phyloP scores from a whole-genome alignment of 441 rosid species.

The Pelargonium myrrhifolium region DNA sequence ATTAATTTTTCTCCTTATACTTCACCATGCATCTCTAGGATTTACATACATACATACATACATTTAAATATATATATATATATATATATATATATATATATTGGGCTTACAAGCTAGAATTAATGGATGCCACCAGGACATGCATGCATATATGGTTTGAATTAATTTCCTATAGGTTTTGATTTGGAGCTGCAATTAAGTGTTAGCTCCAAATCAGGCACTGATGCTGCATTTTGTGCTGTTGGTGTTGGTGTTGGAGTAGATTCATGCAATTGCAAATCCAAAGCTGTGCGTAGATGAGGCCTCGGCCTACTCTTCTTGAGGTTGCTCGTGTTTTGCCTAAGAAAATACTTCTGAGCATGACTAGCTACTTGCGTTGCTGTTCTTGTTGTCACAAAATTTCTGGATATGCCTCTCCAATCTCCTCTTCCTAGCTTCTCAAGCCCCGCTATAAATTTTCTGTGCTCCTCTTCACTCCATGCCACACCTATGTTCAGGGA shows the following conservation, averaged over 20 bases:
- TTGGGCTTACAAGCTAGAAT: neutral
- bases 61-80: too few relatives aligned
- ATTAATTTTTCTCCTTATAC: too few relatives aligned
- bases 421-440: conserved; percentile 25
- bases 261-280: too few relatives aligned
- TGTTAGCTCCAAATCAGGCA: conserved; percentile 18
- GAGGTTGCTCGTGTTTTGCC: conserved; percentile 7
- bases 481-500: conserved; percentile 12
- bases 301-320: too few relatives aligned
- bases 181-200: conserved; percentile 12
- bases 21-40: too few relatives aligned
- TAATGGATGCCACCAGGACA: neutral
- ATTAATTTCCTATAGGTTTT: too few relatives aligned
- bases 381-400: conserved; percentile 25
- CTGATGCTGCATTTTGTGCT: conserved; percentile 9
- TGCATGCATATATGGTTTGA: neutral
- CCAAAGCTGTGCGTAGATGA: too few relatives aligned
- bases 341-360: conserved; percentile 26
- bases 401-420: conserved; percentile 27
- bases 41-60: too few relatives aligned
- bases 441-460: conserved; percentile 18
- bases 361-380: conserved; percentile 28
- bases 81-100: too few relatives aligned
- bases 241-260: neutral
- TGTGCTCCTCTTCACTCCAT: conserved; percentile 24